A percentile compares a stretch with the other conserved stretches of the same genome.
Evolutionary conservation across 192 early-diverging fungal species (phyloP).

Genomic region (Glomus cerebriforme): DNA sequence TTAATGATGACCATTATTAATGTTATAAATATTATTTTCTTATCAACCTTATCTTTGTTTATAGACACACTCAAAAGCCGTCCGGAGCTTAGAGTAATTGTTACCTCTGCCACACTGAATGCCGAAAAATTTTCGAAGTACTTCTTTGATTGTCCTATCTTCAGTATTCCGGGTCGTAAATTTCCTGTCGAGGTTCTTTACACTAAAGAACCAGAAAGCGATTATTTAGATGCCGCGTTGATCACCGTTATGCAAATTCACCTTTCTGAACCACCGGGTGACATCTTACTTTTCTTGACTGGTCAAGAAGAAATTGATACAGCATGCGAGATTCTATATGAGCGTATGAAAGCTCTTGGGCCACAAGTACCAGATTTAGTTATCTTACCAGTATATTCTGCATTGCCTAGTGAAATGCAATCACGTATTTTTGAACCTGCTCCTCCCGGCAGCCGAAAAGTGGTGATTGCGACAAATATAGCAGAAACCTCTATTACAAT

Average conservation of each 20-base stretch:
- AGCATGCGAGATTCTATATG: conserved; percentile 67
- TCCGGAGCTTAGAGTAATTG: conserved; percentile 92
- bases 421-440: conserved; percentile 94
- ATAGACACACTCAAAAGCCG: conserved; percentile 66
- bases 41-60: not conserved
- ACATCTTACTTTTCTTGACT: conserved; percentile 94
- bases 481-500: conserved; percentile 99
- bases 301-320: conserved; percentile 99
- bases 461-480: conserved; percentile 98
- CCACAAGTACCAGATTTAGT: conserved; percentile 73
- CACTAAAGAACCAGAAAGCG: conserved; percentile 91
- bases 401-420: conserved; percentile 93
- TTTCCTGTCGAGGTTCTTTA: conserved; percentile 95
- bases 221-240: conserved; percentile 90
- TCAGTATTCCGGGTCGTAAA: conserved; percentile 93
- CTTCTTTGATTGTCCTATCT: conserved; percentile 90
- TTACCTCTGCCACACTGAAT: conserved; percentile 93
- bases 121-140: conserved; percentile 93
- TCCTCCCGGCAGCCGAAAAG: conserved; percentile 76
- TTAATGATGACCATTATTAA: not conserved
- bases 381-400: conserved; percentile 93
- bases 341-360: conserved; percentile 71
- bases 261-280: conserved; percentile 88
- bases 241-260: conserved; percentile 98
- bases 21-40: not conserved